These are phyloP conservation scores for Pouteria glomerata DNA, from an alignment of 148 eudicot species.

Conservation along the genomic window DNA sequence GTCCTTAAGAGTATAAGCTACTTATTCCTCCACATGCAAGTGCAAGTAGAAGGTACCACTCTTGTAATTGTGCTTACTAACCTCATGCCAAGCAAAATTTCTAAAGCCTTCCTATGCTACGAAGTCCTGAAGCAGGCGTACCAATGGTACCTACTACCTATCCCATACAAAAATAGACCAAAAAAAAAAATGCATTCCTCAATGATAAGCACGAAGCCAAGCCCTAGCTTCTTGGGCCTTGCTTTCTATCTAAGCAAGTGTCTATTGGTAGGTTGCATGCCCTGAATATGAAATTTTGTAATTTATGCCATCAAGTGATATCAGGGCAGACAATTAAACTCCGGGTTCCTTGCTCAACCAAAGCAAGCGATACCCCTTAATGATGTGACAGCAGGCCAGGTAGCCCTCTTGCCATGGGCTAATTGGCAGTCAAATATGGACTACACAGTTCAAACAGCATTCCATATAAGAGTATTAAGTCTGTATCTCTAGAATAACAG, in stretches of 20 bases:
- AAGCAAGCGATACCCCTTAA: background rate
- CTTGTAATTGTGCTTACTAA: no score
- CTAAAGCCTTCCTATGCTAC: background rate
- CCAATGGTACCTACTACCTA: no score
- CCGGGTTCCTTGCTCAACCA: background rate
- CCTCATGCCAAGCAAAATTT: background rate
- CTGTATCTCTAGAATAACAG: background rate
- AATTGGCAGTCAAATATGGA: no score
- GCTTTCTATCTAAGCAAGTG: background rate
- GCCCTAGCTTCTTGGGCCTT: background rate
- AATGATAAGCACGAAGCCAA: background rate
- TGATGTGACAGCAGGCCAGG: no score
- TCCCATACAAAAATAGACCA: no score
- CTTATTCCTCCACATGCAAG: conserved; percentile 1
- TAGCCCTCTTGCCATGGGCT: no score
- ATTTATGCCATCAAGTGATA: background rate
- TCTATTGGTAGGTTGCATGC: background rate
- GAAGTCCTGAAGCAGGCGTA: background rate
- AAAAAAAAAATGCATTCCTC: background rate
- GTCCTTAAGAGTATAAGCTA: background rate
- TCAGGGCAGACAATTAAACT: background rate
- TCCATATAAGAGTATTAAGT: background rate
- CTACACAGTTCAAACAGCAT: no score
- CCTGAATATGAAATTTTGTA: background rate
- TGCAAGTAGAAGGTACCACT: background rate